Evolutionary conservation across 331 rosid species (phyloP), one percentile per base, ranked within the genome.

Genomic region (Pyrus hybrid): DNA sequence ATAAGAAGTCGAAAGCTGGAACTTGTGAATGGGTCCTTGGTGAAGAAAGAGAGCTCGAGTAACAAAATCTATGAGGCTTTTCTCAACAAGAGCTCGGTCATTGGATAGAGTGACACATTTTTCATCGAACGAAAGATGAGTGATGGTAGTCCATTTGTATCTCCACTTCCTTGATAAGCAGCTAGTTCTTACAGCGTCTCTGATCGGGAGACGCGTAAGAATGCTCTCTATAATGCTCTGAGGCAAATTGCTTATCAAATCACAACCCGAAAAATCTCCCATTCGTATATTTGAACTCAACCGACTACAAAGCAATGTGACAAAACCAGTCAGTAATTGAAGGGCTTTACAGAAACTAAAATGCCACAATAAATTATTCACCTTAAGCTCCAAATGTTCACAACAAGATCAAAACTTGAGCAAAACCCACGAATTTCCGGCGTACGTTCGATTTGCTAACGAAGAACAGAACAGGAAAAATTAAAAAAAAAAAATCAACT

Each of bases 21-120:
- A 94, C 91, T 87, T 90, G 83, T 90, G 99, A 76, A 94, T 84
- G 9, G 99, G 93, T 17, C 99, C 99, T 76, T 86, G 85, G 77
- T 91, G 97, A 84, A 94, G 97, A 81, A 92, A 87, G 53, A 94
- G 86, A 75, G 87, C 80, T 70, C 81, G 83, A 51, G 90, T 87
- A 43, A 91, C 81, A 60, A 94, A 91, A 67, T 94, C 84, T 6
- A 84, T 58, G 62, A 90, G 79, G 58, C 65, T 78, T 54, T 80
- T 83, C 67, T 84, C 86, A 2, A 73, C 73, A 68, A 53, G 33
- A 17, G 56, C 72, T 67, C 79, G 79, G 60, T 90, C 95, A 64
- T 76, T 21, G 45, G 77, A 63, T 6, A 14, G 2, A 33, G 83
- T 71, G 20, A 84, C 86, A 74, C 93, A 88, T 69, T 88, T 80